Evolutionary conservation across 148 eudicot species (phyloP).

Genomic region (Silene latifolia): DNA sequence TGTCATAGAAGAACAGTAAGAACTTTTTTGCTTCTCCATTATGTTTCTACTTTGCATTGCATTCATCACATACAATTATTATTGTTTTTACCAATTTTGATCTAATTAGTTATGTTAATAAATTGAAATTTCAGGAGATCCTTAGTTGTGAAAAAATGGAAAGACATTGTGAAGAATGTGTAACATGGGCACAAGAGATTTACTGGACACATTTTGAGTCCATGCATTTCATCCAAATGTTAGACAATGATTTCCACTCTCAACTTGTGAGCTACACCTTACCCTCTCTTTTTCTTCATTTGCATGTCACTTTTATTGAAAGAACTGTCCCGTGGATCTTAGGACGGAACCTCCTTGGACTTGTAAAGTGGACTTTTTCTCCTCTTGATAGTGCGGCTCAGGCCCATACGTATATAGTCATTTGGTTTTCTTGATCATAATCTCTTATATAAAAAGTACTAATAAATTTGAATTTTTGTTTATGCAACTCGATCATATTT

Average conservation of each 20-base stretch:
- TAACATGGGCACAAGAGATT: constrained; percentile 33
- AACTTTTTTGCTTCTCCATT: not conserved
- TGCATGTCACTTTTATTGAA: constrained; percentile 9
- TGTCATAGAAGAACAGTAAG: not conserved
- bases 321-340: not conserved
- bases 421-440: too few species aligned
- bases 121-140: not conserved
- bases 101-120: not conserved
- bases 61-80: not conserved
- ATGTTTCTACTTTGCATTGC: not conserved
- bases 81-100: not conserved
- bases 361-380: too few species aligned
- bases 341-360: too few species aligned
- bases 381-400: too few species aligned
- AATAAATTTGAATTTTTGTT: too few species aligned
- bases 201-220: constrained; percentile 46
- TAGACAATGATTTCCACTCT: constrained; percentile 31
- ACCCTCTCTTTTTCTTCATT: not conserved
- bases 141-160: constrained; percentile 25
- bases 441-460: too few species aligned
- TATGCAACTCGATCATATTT: too few species aligned
- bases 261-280: constrained; percentile 41
- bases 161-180: constrained; percentile 35
- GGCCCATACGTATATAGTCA: too few species aligned
- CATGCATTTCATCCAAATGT: constrained; percentile 41